Conservation (phyloP, 1,139 yeast species). For the Blastobotrys persicus region DNA sequence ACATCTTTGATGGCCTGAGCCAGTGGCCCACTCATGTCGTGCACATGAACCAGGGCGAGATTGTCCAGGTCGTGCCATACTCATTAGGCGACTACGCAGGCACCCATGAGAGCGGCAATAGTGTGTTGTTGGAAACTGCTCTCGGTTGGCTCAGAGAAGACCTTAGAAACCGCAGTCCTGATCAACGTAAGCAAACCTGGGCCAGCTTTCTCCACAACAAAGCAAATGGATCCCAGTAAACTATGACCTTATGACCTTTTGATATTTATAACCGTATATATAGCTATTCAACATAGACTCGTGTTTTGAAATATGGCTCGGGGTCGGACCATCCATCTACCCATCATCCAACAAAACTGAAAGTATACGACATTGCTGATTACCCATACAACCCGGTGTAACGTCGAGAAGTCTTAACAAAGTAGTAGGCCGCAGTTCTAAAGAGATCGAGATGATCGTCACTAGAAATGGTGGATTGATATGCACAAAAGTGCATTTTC, state of each 20-base stretch:
- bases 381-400: too few relatives aligned
- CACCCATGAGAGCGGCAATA: conserved; percentile 33
- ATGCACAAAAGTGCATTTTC: too few relatives aligned
- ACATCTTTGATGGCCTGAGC: conserved; percentile 91
- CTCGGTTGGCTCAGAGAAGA: conserved; percentile 42
- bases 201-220: conserved; percentile 16
- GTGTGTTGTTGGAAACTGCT: conserved; percentile 39
- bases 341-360: not conserved
- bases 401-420: too few relatives aligned
- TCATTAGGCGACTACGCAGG: conserved; percentile 21
- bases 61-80: conserved; percentile 23
- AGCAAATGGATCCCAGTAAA: not conserved
- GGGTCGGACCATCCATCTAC: not conserved
- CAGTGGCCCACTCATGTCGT: conserved; percentile 82
- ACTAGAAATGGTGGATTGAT: too few relatives aligned
- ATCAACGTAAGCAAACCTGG: conserved; percentile 33
- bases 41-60: conserved; percentile 73
- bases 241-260: not conserved
- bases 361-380: too few relatives aligned
- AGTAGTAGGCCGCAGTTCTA: too few relatives aligned
- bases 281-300: conserved; percentile 4
- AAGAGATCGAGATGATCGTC: too few relatives aligned
- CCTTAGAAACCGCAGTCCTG: conserved; percentile 49
- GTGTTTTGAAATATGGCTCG: not conserved
- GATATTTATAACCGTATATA: too few relatives aligned